A percentile compares a stretch with the other conserved stretches of the same genome.
Evolutionary conservation across 495 filamentous ascomycete genomes (phyloP).

Genomic region (Aspergillus biplanus): DNA sequence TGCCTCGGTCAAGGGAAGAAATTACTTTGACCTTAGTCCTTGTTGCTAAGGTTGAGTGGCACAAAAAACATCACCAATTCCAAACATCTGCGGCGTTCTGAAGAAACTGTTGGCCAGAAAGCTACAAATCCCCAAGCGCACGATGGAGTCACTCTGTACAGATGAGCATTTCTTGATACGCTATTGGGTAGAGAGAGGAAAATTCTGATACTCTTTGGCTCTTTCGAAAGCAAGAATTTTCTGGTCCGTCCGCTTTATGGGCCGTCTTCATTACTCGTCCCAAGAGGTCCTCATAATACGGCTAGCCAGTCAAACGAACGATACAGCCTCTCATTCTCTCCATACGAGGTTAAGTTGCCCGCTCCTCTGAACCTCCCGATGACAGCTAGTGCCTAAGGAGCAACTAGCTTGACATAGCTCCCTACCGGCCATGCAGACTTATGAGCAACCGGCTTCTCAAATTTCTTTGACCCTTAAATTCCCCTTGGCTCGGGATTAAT

Average conservation of each 20-base stretch:
- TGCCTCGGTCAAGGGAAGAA: too few relatives aligned
- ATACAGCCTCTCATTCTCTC: neutral
- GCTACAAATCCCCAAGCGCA: slow-evolving; percentile 2
- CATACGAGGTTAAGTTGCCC: too few relatives aligned
- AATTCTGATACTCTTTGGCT: neutral
- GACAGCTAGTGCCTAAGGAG: slow-evolving; percentile 4
- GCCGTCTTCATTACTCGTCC: neutral
- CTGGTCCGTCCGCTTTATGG: neutral
- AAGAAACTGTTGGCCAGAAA: slow-evolving; percentile 7
- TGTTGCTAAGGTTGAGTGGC: too few relatives aligned
- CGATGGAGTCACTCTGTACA: slow-evolving; percentile 5
- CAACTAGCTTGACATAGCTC: slow-evolving; percentile 7
- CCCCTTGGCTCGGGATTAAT: slow-evolving; percentile 8
- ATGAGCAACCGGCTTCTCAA: slow-evolving; percentile 6
- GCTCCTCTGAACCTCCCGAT: neutral
- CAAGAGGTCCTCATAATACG: slow-evolving; percentile 4
- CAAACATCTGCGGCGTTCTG: neutral
- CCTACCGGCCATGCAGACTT: slow-evolving; percentile 17
- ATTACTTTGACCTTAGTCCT: too few relatives aligned
- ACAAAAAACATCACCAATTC: too few relatives aligned
- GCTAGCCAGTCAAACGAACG: neutral
- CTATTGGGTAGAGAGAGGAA: slow-evolving; percentile 10
- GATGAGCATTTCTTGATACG: neutral
- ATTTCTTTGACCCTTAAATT: slow-evolving; percentile 11
- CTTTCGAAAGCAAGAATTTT: neutral